Base-by-base conservation (phyloP, 1,284 basidiomycete genomes). In the Laetiporus sulphureus region DNA sequence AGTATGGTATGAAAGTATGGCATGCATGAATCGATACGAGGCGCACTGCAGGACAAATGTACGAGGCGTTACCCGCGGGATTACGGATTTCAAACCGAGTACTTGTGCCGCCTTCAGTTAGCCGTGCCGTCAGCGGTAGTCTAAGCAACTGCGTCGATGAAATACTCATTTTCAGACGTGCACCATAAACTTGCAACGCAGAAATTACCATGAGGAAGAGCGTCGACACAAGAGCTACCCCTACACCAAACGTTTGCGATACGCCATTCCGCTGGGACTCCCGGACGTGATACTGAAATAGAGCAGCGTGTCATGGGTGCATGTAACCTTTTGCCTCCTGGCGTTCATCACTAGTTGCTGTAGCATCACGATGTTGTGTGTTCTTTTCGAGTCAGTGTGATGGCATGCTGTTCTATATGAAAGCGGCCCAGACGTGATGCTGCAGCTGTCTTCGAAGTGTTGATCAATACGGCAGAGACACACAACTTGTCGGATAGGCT, bases 401-500 rank as follows among this genome's bases (percentile, higher is more conserved):
- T 73, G 73, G 50, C 70, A 69, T 44, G 73, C 68, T 38, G 67
- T 73, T 47, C 59, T 61, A 45, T 72, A 73, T 1, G 78, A 75
- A 45, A 78, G 75, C 77, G 45, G n/a, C 5, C 2, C 25, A 27
- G 11, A 4, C 2, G 13, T 11, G 15, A 15, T 2, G 3, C 30
- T 3, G 11, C 15, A 32, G 4, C 5, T n/a, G n/a, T 42, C 38
- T 39, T 30, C 19, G 4, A 15, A 21, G 22, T 16, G 10, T n/a
- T 5, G 18, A 27, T 21, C 20, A 13, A 45, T 11, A 30, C 62
- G 74, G 42, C 37, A 77, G 73, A 82, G 37, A 81, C 65, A 2
- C 72, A 76, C 25, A 81, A 77, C 0, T 79, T 83, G 54, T 74
- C 77, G 52, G 83, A 66, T 78, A 83, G 81, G 45, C 74, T 62